Base-by-base conservation (phyloP, 1,139 yeast genomes). In the Candida sojae region DNA sequence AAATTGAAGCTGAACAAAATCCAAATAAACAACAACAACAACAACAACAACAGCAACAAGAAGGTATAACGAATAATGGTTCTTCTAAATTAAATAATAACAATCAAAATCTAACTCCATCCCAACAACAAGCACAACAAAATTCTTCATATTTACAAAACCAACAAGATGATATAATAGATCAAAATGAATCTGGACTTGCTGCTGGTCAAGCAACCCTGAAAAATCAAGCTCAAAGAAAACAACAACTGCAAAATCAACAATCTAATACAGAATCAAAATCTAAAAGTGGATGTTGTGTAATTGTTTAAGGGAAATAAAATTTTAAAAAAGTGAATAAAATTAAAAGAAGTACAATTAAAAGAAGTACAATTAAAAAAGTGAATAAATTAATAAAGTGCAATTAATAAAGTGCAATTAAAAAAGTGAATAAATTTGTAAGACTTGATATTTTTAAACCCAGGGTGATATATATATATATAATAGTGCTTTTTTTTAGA, bases 281-380 rank as follows among this genome's bases (percentile, higher is more conserved):
- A 33, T 41, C 44, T 9, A 72, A 71, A 58, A 57, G 70, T 13
- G 80, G 80, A 7, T 75, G 80, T 58, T 75, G 80, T 63, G 75
- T 71, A 10, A 73, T 75, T 59, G 74, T 69, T 43, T 3, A 17
- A 17, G n/a, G n/a, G n/a, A n/a, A n/a, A n/a, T n/a, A n/a, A n/a
- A n/a, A n/a, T n/a, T n/a, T 17, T 3, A 17, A 17, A 17, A 17
- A 17, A 17, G 21, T 17, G 21, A 17, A 17, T 17, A n/a, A 17
- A 17, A 17, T 17, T 17, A 17, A 17, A 17, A 17, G n/a, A 17
- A 17, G 2, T 17, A 3, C 3, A 3, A 17, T 17, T 17, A 17
- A 17, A n/a, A n/a, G n/a, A n/a, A n/a, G n/a, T n/a, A n/a, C 21
- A 17, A 17, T 17, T 3, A 17, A 17, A 17, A 17, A 17, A 17